Evolutionary conservation across 2,329 filamentous ascomycete species (phyloP).

Genomic region (Nemania serpens): DNA sequence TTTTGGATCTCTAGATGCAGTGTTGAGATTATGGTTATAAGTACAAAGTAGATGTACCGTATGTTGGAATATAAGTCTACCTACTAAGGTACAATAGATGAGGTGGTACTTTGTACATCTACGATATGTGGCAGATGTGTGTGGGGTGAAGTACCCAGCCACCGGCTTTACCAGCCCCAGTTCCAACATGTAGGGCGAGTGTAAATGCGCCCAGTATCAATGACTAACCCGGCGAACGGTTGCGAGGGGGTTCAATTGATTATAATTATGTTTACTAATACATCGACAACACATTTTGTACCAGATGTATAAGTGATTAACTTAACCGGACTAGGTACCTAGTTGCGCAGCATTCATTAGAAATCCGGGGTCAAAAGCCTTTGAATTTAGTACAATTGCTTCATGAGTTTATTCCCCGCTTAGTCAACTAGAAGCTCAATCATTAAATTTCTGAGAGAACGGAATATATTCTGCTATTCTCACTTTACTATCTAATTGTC

Average conservation of each 20-base stretch:
- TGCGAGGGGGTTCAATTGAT: background rate
- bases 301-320: background rate
- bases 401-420: background rate
- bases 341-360: background rate
- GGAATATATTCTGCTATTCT: background rate
- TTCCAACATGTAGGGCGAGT: background rate
- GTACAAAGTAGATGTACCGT: no score
- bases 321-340: background rate
- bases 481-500: background rate
- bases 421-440: background rate
- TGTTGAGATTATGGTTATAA: no score
- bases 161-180: no score
- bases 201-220: background rate
- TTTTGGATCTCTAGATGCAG: no score
- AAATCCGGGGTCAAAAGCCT: background rate
- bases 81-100: no score
- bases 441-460: background rate
- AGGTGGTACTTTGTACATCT: no score
- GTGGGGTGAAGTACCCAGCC: no score
- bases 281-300: no score
- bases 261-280: background rate
- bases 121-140: no score
- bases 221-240: background rate
- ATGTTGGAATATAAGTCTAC: no score
- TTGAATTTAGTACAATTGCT: background rate